Conservation (phyloP, 331 rosid species). For the Quercus tomentella region DNA sequence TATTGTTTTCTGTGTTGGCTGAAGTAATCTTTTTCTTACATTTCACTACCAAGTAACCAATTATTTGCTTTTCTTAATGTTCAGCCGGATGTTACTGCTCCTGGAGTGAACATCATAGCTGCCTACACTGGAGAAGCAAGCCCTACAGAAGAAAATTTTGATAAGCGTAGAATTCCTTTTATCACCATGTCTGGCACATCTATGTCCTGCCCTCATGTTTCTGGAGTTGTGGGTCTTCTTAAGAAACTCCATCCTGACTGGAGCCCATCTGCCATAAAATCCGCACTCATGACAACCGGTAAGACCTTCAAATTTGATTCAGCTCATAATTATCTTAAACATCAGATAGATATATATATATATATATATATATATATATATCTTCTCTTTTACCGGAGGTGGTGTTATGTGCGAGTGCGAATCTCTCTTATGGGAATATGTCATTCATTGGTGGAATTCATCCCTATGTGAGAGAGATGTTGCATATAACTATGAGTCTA, state of each 20-base stretch:
- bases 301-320: not conserved
- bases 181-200: slow-evolving; percentile 68
- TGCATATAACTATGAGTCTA: no score
- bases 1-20: not conserved
- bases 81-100: slow-evolving; percentile 83
- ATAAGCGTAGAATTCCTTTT: slow-evolving; percentile 42
- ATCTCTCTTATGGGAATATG: no score
- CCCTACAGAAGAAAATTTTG: slow-evolving; percentile 27
- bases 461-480: no score
- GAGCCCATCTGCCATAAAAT: slow-evolving; percentile 64
- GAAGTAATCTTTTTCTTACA: not conserved
- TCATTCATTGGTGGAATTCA: no score
- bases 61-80: not conserved
- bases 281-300: slow-evolving; percentile 72
- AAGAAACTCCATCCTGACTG: slow-evolving; percentile 52
- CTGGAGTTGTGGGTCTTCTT: slow-evolving; percentile 73
- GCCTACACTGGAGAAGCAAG: slow-evolving; percentile 39
- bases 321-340: not conserved
- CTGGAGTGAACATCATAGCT: slow-evolving; percentile 74
- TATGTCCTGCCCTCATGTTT: slow-evolving; percentile 77
- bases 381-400: no score
- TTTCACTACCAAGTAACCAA: not conserved
- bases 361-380: no score
- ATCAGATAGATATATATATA: no score
- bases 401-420: no score